phyloP scores from a whole-genome alignment of 257 asterid genomes.

The Misopates orontium region DNA sequence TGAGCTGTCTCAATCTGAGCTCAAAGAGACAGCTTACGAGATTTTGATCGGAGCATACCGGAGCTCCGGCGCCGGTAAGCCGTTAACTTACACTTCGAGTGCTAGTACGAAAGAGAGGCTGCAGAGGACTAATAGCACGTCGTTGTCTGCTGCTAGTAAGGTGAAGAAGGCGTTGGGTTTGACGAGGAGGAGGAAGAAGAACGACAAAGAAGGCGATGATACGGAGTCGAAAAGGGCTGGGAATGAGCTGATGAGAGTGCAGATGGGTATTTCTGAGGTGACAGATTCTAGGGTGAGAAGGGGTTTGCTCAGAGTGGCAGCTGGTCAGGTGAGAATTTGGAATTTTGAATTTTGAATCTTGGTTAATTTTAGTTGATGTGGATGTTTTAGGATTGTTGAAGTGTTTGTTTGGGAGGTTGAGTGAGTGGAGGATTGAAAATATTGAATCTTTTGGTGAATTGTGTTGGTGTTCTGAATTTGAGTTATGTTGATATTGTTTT shows the following conservation, averaged over 20 bases:
- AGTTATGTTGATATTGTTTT: background rate
- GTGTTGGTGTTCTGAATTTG: background rate
- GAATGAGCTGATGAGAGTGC: conserved; percentile 74
- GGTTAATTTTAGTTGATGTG: background rate
- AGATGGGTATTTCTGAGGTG: conserved; percentile 83
- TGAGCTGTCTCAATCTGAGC: conserved; percentile 65
- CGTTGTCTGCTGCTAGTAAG: conserved; percentile 53
- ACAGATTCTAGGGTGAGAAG: conserved; percentile 81
- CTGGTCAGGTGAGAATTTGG: conserved; percentile 63
- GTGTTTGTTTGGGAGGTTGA: background rate
- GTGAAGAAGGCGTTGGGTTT: conserved; percentile 81
- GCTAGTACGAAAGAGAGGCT: conserved; percentile 36
- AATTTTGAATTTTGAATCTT: background rate
- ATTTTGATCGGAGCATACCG: conserved; percentile 78
- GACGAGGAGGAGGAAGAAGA: conserved; percentile 41
- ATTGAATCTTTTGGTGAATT: background rate
- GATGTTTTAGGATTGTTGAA: background rate
- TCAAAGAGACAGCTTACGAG: conserved; percentile 89
- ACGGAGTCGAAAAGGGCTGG: conserved; percentile 32
- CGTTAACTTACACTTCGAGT: conserved; percentile 70
- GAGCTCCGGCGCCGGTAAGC: conserved; percentile 64
- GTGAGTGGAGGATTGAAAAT: background rate
- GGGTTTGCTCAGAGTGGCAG: conserved; percentile 75
- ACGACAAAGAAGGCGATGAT: conserved; percentile 23
- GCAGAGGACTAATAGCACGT: conserved; percentile 40